These are phyloP conservation scores for Trichodelitschia bisporula DNA, from an alignment of 495 filamentous ascomycete genomes.

Conservation along the genomic window DNA sequence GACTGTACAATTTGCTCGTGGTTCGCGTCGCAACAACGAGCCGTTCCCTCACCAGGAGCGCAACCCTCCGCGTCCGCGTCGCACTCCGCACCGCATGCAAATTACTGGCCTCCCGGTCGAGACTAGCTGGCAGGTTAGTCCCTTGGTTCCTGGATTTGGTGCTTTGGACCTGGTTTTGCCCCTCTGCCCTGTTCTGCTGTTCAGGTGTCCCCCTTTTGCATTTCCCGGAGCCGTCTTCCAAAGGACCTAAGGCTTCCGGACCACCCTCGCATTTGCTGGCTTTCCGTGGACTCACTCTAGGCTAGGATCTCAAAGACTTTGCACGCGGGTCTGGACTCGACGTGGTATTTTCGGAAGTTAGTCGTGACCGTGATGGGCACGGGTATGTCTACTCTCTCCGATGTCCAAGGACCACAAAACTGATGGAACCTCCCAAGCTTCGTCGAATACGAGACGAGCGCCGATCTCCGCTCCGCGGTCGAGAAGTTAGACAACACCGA, in stretches of 20 bases:
- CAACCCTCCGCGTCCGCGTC: conserved; percentile 68
- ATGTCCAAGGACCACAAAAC: conserved; percentile 3
- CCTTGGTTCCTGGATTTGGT: not conserved
- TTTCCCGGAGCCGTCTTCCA: no score
- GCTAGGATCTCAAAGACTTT: conserved; percentile 98
- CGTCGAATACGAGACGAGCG: conserved; percentile 87
- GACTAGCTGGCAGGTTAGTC: conserved; percentile 99
- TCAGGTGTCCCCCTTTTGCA: conserved; percentile 12
- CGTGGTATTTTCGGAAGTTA: conserved; percentile 93
- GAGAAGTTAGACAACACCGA: conserved; percentile 79
- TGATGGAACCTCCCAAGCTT: conserved; percentile 33
- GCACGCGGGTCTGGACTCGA: conserved; percentile 89
- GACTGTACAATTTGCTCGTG: conserved; percentile 93
- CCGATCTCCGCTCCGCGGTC: conserved; percentile 70
- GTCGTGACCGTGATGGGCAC: conserved; percentile 75
- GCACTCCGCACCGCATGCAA: conserved; percentile 88
- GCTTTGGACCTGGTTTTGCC: not conserved
- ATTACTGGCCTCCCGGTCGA: conserved; percentile 90
- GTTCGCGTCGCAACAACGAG: conserved; percentile 60
- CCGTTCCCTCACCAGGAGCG: conserved; percentile 47
- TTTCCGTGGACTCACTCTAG: conserved; percentile 5
- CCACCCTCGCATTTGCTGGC: conserved; percentile 10
- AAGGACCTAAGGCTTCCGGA: no score
- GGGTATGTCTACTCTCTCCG: conserved; percentile 36
- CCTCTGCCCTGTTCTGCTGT: conserved; percentile 1